A percentile compares a stretch with the other conserved stretches of the same genome.
phyloP scores from a whole-genome alignment of 345 rosid genomes.

The Pugionium cornutum region DNA sequence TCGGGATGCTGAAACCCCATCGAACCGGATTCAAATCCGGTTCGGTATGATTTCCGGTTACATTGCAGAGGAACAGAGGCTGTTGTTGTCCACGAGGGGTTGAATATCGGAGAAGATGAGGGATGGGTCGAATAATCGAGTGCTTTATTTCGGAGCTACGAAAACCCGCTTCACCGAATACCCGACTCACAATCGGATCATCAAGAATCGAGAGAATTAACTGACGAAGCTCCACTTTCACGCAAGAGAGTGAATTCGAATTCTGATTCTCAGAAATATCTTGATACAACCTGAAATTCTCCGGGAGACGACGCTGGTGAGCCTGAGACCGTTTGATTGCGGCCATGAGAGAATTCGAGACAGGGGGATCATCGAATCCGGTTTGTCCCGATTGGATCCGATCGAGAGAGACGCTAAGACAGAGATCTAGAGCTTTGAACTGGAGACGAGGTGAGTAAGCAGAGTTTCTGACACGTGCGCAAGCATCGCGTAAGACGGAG shows the following conservation, averaged over 20 bases:
- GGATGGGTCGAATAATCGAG: constrained; percentile 76
- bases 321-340: constrained; percentile 97
- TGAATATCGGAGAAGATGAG: constrained; percentile 57
- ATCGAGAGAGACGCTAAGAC: constrained; percentile 78
- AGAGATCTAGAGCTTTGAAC: constrained; percentile 83
- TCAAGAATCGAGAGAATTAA: constrained; percentile 75
- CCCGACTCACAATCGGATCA: constrained; percentile 92
- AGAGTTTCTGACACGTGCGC: constrained; percentile 66
- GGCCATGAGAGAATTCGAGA: constrained; percentile 94
- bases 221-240: constrained; percentile 83
- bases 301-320: constrained; percentile 81
- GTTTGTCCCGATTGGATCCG: constrained; percentile 70
- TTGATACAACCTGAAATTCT: constrained; percentile 74
- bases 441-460: constrained; percentile 77
- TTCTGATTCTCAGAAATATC: constrained; percentile 51
- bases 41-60: constrained; percentile 39
- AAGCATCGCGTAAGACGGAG: constrained; percentile 73
- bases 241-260: constrained; percentile 43
- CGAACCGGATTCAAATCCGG: constrained; percentile 39
- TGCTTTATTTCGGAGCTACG: constrained; percentile 87
- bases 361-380: constrained; percentile 56
- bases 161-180: constrained; percentile 83
- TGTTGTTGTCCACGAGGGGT: constrained; percentile 46
- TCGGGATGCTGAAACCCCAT: constrained; percentile 45
- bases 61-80: constrained; percentile 59